Base-by-base conservation (phyloP, 2,329 filamentous ascomycete genomes). In the Dryadomyces quercus-mongolicae region DNA sequence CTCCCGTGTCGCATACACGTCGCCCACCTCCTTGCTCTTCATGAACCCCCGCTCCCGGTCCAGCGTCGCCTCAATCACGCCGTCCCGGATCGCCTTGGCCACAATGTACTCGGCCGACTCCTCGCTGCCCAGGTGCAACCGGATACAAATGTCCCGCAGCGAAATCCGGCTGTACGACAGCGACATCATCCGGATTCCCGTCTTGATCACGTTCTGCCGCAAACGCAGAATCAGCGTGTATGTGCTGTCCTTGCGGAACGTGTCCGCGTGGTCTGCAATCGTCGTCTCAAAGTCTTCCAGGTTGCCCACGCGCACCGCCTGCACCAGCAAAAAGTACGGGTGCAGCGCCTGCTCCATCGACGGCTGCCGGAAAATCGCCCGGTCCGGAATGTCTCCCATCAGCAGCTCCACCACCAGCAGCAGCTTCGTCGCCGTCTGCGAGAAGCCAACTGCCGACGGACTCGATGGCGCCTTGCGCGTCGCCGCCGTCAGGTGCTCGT, bases 101-200 rank as follows among this genome's bases (percentile, higher is more conserved):
- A 97, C 93, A 68, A 98, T 98, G 71, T 98, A 98, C 73, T 98
- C 93, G 12, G 93, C 93, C 45, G 89, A 95, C 75, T 98, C 93
- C 68, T 98, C 93, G 62, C 88, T 95, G 60, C 93, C 89, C 10
- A 98, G 77, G 52, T 94, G 90, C 51, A 98, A 78, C 49, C 93
- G 88, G 56, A 97, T 90, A 73, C 93, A 98, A 62, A 98, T 98
- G 67, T 98, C 93, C 56, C 93, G 86, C 54, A 98, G 80, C 1
- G 92, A 96, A 65, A 98, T 98, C 59, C 92, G 88, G 57, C 92
- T 95, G 75, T 98, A 98, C 20, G 91, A 95, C 60, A 98, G 77
- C 44, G 92, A 97, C 82, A 98, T 95, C 90, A 97, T 96, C 62
- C 93, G 89, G 60, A 98, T 95, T 61, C 93, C 93, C 3, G 93